Percentiles rank a stretch among this genome's conserved stretches.
Evolutionary conservation across 2,329 filamentous ascomycete species (phyloP).

Genomic region (Meredithiella fracta): DNA sequence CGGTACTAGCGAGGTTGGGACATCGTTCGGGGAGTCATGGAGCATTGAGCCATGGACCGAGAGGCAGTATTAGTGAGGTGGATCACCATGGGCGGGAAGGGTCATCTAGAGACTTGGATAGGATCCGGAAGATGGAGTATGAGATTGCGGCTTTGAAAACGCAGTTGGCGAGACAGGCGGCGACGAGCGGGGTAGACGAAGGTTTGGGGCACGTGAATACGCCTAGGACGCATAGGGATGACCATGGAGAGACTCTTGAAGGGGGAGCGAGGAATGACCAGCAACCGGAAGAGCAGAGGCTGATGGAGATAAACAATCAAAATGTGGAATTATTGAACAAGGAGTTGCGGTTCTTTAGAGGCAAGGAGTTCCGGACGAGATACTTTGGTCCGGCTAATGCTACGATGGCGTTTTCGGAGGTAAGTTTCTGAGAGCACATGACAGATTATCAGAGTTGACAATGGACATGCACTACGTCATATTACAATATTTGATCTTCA

Average conservation of each 20-base stretch:
- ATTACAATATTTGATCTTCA: not conserved
- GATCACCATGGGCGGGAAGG: constrained; percentile 23
- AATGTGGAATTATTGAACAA: constrained; percentile 23
- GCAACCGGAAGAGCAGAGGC: constrained; percentile 21
- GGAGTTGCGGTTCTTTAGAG: constrained; percentile 40
- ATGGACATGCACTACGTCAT: too few relatives aligned
- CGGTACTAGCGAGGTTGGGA: constrained; percentile 24
- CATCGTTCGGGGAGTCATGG: constrained; percentile 14
- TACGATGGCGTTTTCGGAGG: constrained; percentile 42
- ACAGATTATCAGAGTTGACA: too few relatives aligned
- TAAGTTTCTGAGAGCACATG: constrained; percentile 16
- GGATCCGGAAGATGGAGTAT: constrained; percentile 41
- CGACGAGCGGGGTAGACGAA: constrained; percentile 18
- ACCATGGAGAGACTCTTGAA: constrained; percentile 7
- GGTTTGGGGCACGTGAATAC: constrained; percentile 1
- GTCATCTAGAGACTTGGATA: constrained; percentile 35
- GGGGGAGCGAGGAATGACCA: constrained; percentile 1
- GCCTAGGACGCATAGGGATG: constrained; percentile 27
- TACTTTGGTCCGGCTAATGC: constrained; percentile 46
- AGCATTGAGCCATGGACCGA: not conserved
- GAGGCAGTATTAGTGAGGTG: constrained; percentile 23
- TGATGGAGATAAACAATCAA: constrained; percentile 25
- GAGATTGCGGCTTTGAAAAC: constrained; percentile 41
- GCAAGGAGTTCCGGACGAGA: constrained; percentile 42
- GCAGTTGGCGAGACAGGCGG: constrained; percentile 29